phyloP scores from a whole-genome alignment of 164 flowering plant genomes.

The Nymphaea colorata region DNA sequence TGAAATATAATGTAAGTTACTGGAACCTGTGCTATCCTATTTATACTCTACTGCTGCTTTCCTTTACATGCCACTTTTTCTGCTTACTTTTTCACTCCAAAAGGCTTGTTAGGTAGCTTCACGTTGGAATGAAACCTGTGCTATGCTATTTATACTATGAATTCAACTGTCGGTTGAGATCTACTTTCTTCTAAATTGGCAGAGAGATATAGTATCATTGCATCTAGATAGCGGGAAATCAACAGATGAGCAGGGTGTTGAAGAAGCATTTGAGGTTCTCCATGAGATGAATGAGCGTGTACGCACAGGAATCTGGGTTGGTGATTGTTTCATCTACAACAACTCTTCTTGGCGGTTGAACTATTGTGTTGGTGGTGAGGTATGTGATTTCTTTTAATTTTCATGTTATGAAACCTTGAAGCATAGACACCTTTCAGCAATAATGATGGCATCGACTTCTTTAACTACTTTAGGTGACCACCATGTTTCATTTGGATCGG shows the following conservation, averaged over 20 bases:
- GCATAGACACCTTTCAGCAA: too few species aligned
- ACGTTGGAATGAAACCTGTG: too few species aligned
- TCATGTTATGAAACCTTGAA: too few species aligned
- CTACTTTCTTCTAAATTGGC: conserved; percentile 13
- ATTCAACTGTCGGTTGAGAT: too few species aligned
- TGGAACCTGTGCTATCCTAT: too few species aligned
- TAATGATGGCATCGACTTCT: too few species aligned
- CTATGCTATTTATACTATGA: too few species aligned
- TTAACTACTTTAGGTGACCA: conserved; percentile 52
- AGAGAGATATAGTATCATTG: conserved; percentile 78
- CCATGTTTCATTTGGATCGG: conserved; percentile 97
- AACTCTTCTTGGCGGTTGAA: conserved; percentile 93
- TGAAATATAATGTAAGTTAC: conserved; percentile 80
- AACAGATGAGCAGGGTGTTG: conserved; percentile 89
- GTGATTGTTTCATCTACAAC: conserved; percentile 87
- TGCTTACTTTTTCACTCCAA: too few species aligned
- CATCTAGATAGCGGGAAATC: conserved; percentile 78
- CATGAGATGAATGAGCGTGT: conserved; percentile 92
- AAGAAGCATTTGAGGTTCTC: conserved; percentile 94
- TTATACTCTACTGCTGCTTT: too few species aligned
- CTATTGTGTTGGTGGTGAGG: conserved; percentile 99
- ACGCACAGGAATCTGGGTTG: conserved; percentile 96
- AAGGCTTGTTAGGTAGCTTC: too few species aligned
- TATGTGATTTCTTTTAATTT: conserved; percentile 8
- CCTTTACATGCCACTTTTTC: too few species aligned